Evolutionary conservation across 768 basidiomycete species (phyloP), one percentile per base, ranked within the genome.

Genomic region (Cystobasidiopsis lactophilus): DNA sequence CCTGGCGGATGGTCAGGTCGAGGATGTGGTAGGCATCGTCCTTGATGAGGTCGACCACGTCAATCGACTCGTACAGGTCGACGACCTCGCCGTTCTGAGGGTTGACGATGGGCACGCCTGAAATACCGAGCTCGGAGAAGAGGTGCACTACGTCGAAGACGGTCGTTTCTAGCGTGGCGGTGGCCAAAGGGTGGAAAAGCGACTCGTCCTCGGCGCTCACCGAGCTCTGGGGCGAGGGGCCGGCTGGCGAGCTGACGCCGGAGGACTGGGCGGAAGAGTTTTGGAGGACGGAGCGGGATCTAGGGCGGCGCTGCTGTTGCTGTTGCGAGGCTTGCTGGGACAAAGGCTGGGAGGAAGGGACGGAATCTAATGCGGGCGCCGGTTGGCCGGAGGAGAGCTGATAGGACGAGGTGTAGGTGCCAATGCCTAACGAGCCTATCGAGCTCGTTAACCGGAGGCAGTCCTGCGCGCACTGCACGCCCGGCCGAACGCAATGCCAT

Each of bases 141-240:
- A 91, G 86, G 64, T 98, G 93, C 2, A 96, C 93, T 55, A 96
- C 86, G 62, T 96, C 88, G 61, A 93, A 95, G 2, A 98, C 93
- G 27, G 83, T 81, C 0, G 91, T 93, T 52, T 78, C 71, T 62
- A 91, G 71, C 30, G 78, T 88, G 11, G 91, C 91, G 0, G 88
- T 93, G 4, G 84, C 82, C 52, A 96, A 78, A 2, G 93, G 93
- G 65, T 80, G 75, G 67, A 78, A 95, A 29, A 26, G 23, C 4
- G 14, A 26, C 14, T 13, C 14, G 7, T 43, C 41, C 41, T 50
- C 29, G 13, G 19, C 31, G 18, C 24, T 11, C n/a, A 11, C 7
- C 9, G 7, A 9, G 41, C 9, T 19, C 30, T 47, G 45, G 14
- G 45, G 29, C 16, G 23, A 26, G 30, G 45, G 21, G 29, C 16